phyloP scores from a whole-genome alignment of 176 grass and related monocot species.

The Triticum dicoccoides region DNA sequence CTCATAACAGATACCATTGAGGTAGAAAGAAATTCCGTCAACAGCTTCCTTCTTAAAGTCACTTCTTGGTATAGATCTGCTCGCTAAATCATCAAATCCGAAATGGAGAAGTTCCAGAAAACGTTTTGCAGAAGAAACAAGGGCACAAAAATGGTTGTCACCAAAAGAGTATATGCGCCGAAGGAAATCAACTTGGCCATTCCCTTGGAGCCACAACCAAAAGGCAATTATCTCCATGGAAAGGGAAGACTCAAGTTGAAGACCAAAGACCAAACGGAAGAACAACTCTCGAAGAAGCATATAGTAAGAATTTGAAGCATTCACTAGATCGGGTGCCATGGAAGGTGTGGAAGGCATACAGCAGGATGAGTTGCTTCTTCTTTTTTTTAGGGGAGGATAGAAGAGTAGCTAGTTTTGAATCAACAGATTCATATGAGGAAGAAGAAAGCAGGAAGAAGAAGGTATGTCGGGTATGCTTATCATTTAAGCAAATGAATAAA shows the following conservation, averaged over 20 bases:
- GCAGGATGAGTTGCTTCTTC: background rate
- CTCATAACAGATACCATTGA: slow-evolving; percentile 16
- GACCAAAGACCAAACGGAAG: slow-evolving; percentile 37
- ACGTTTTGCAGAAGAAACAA: background rate
- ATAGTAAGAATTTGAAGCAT: background rate
- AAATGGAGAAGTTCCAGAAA: background rate
- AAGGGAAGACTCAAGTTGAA: slow-evolving; percentile 37
- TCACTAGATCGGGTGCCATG: background rate
- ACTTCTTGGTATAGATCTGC: background rate
- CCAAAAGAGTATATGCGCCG: background rate
- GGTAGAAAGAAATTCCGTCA: slow-evolving; percentile 16
- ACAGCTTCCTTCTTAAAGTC: slow-evolving; percentile 5
- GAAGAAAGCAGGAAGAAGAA: background rate
- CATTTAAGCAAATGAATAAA: background rate
- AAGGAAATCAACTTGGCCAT: slow-evolving; percentile 11
- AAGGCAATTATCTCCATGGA: slow-evolving; percentile 59
- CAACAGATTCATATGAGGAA: background rate
- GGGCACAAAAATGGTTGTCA: background rate
- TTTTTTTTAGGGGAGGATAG: background rate
- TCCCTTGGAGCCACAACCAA: slow-evolving; percentile 57
- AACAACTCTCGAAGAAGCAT: slow-evolving; percentile 38
- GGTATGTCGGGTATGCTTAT: background rate
- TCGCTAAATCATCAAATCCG: background rate
- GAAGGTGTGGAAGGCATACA: background rate
- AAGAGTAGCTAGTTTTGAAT: background rate